Conservation (phyloP, 257 asterid genomes). For the Cruciata laevipes region DNA sequence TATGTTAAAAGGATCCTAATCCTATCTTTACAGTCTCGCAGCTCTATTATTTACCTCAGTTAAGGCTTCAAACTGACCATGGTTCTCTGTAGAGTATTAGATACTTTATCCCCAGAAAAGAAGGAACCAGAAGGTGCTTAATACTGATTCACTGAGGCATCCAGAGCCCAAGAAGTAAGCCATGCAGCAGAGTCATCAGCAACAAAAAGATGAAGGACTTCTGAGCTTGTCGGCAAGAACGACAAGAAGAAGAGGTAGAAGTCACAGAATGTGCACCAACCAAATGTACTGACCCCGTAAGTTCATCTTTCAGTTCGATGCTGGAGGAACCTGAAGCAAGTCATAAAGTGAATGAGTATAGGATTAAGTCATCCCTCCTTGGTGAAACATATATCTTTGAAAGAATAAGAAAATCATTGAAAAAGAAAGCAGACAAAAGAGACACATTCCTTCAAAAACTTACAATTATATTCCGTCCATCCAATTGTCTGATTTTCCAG, state of each 20-base stretch:
- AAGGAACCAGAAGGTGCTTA: neutral
- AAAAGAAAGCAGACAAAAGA: neutral
- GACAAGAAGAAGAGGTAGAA: slow-evolving; percentile 21
- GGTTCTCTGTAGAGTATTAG: neutral
- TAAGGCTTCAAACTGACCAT: slow-evolving; percentile 1
- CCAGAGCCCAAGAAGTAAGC: slow-evolving; percentile 24
- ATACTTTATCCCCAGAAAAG: neutral
- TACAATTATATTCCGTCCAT: slow-evolving; percentile 98
- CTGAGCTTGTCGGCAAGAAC: slow-evolving; percentile 22
- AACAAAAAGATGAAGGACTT: slow-evolving; percentile 31
- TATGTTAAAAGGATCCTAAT: neutral
- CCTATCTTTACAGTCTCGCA: slow-evolving; percentile 6
- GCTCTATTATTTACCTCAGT: neutral
- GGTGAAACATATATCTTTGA: neutral
- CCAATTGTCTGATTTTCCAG: slow-evolving; percentile 93
- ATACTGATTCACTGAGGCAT: slow-evolving; percentile 21
- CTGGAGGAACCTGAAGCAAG: slow-evolving; percentile 75
- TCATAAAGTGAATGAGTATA: neutral
- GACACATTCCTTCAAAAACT: slow-evolving; percentile 24
- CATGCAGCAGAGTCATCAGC: slow-evolving; percentile 39
- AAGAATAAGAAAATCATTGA: neutral
- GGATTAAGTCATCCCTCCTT: neutral
- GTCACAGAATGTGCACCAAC: slow-evolving; percentile 89
- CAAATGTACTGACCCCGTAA: slow-evolving; percentile 97
- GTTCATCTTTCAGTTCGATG: slow-evolving; percentile 85